These are phyloP conservation scores for Myriosclerotinia curreyana DNA, from an alignment of 2,329 filamentous ascomycete species.

Conservation along the genomic window DNA sequence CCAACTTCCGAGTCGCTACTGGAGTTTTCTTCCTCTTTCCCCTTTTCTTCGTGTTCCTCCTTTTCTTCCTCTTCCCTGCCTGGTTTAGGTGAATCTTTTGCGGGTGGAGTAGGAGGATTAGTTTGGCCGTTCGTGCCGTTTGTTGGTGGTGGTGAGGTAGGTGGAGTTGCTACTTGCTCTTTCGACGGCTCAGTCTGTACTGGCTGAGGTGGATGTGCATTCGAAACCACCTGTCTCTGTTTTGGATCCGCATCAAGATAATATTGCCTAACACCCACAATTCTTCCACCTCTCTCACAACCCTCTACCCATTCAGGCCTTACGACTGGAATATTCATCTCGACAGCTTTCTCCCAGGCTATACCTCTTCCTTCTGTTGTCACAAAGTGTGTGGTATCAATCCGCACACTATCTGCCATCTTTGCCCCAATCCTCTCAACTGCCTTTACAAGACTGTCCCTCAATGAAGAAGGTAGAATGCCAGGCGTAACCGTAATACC, in stretches of 20 bases:
- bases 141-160: constrained; percentile 29
- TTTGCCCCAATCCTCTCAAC: constrained; percentile 90
- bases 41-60: constrained; percentile 32
- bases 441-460: constrained; percentile 70
- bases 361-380: constrained; percentile 89
- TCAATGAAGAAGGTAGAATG: constrained; percentile 69
- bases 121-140: constrained; percentile 33
- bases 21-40: constrained; percentile 31
- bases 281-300: constrained; percentile 89
- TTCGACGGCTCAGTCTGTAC: constrained; percentile 27
- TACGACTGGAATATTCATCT: constrained; percentile 97
- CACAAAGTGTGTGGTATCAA: constrained; percentile 98
- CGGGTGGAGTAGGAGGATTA: constrained; percentile 37
- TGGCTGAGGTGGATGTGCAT: constrained; percentile 25
- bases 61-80: constrained; percentile 31
- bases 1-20: constrained; percentile 29
- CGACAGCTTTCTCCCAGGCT: constrained; percentile 92
- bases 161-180: constrained; percentile 25
- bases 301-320: constrained; percentile 95
- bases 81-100: constrained; percentile 33
- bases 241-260: constrained; percentile 78
- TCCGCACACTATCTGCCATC: constrained; percentile 83
- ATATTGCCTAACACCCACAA: constrained; percentile 91
- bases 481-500: constrained; percentile 94
- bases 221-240: constrained; percentile 36